A percentile compares a stretch with the other conserved stretches of the same genome.
Conservation (phyloP, 73 alveolate genomes). For the Paramecium caudatum region DNA sequence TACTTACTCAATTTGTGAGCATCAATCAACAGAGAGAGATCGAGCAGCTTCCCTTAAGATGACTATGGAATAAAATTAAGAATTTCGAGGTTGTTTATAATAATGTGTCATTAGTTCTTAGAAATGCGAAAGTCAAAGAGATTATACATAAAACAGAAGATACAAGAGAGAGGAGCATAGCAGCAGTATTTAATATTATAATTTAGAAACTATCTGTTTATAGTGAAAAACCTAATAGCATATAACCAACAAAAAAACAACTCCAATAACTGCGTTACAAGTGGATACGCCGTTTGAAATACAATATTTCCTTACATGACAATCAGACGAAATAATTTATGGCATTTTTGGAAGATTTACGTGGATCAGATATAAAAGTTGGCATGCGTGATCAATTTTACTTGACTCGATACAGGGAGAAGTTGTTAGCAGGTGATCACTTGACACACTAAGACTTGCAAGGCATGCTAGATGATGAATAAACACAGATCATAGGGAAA, state of each 20-base stretch:
- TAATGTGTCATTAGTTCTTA: background rate
- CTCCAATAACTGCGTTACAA: background rate
- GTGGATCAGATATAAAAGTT: conserved; percentile 1
- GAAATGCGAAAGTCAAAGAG: background rate
- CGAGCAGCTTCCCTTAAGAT: background rate
- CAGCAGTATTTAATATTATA: background rate
- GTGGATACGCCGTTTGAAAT: background rate
- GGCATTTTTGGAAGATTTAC: background rate
- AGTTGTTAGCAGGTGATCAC: conserved; percentile 35
- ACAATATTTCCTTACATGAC: background rate
- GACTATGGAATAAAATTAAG: background rate
- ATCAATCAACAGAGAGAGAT: background rate
- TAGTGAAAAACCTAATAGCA: conserved; percentile 40
- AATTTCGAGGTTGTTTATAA: background rate
- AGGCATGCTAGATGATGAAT: background rate
- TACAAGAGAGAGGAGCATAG: conserved; percentile 37
- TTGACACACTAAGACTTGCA: background rate
- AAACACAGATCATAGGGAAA: background rate
- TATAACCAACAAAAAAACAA: background rate
- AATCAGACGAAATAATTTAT: conserved; percentile 11
- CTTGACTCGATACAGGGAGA: background rate
- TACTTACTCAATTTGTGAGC: background rate
- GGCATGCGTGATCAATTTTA: background rate
- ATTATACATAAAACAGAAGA: conserved; percentile 48
- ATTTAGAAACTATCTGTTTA: conserved; percentile 36